Evolutionary conservation across 352 stramenopile genomes (phyloP), one percentile per base, ranked within the genome.

Genomic region (Phytophthora fragariae): DNA sequence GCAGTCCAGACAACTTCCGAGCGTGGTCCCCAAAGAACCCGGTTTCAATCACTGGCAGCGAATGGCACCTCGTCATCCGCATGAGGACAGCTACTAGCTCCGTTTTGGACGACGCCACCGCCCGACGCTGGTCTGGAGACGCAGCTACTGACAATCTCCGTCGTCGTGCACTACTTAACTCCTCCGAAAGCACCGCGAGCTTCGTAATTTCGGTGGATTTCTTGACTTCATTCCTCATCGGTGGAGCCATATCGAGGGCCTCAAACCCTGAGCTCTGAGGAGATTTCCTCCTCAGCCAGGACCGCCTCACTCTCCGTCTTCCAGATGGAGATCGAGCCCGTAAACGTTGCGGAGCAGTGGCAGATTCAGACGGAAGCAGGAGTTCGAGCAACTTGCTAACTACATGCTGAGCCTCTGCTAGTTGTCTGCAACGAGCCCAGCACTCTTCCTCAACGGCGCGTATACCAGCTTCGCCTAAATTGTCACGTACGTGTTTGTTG

Each of bases 371-470:
- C n/a, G 65, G 52, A 7, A 70, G 24, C 8, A 77, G 21, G 0
- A 47, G 1, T 7, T 66, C 9, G 12, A 77, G 70, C 9, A 73
- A n/a, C 3, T 61, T 73, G 12, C 1, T 47, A 0, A 87, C 66
- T 0, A 57, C 63, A 62, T 83, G 73, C 17, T 83, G 60, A 2
- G 90, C 68, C 29, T 76, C 61, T 2, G 75, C 70, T 3, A 86
- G 80, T 3, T 83, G 62, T 50, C 86, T 79, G 62, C 82, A 89
- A n/a, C 82, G 67, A 8, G 76, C 73, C 85, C 85, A 92, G 58
- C 85, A 92, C 57, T 92, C 85, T 15, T 83, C 71, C 60, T 91
- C 85, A 69, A 91, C 82, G n/a, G 79, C 62, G 5, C 54, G 63
- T 4, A 91, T 57, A 5, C 82, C 66, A 17, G 65, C 39, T 1